Evolutionary conservation across 768 basidiomycete genomes (phyloP), one percentile per base, ranked within the genome.

Genomic region (Boletus sp.): DNA sequence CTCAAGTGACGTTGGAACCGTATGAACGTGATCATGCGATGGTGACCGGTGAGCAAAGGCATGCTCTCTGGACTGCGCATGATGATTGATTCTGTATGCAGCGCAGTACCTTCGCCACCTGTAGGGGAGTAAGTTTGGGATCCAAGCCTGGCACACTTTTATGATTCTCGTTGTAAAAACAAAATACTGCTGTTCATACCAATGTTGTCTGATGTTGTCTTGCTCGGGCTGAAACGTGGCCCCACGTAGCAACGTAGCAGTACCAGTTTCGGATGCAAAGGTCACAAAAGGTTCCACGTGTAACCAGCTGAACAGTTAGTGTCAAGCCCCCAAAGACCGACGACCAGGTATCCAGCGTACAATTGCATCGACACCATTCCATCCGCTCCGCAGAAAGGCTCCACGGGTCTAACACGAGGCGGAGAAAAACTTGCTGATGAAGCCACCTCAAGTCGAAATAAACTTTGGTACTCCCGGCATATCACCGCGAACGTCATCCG

Each of bases 1-100:
- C 98, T 69, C 96, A 98, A 76, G 84, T 98, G 2, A 97, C 96
- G 4, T 76, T 99, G 37, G 97, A 98, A 73, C 90, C 90, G 4
- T 93, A 93, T 64, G 90, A 93, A 71, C 81, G 90, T 67, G 91
- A 92, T 64, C 90, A 93, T 62, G 90, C 91, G 4, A 93, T 93
- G 88, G 88, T 93, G 21, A 82, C 87, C 55, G 90, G 87, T 89
- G 62, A 50, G 85, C 61, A 8, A 8, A 6, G 19, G 32, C 13
- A 0, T 11, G 3, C 7, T 34, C 23, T 54, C 38, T 23, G 10
- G 23, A 17, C 8, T 46, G 30, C 13, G 29, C 14, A n/a, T 25
- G 32, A 13, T 9, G 17, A 43, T 30, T 59, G 35, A 50, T 46
- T 25, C 42, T 47, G 15, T 37, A 34, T 41, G 15, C 56, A 79